Evolutionary conservation across 441 rosid genomes (phyloP), one percentile per base, ranked within the genome.

Genomic region (Bruguiera hainesii): DNA sequence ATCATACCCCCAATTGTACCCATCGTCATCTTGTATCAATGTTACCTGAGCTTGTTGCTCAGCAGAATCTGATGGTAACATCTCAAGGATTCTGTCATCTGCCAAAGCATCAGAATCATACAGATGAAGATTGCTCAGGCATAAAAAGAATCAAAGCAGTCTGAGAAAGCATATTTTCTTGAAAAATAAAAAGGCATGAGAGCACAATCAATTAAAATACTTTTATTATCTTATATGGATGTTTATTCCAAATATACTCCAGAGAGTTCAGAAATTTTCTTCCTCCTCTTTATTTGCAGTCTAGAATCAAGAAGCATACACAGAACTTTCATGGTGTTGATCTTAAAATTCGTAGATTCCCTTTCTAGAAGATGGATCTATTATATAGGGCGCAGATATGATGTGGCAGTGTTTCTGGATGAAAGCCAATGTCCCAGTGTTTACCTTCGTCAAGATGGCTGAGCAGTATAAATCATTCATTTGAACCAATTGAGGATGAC

Each of bases 1-100:
- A 79, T 68, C 88, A 71, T 80, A 95, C 99, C 99, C 99, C 99
- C 98, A 95, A 71, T 95, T 95, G 72, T 87, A 95, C 48, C 90
- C 97, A 85, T 90, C 93, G 66, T 84, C 84, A 71, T 89, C 65
- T 80, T 92, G 95, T 72, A 89, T 78, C 31, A 79, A 85, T 31
- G 89, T 80, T 68, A 92, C 76, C 61, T 81, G 90, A 81, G 83
- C 84, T 84, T 92, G 98, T 72, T 90, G 97, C 79, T 89, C 96
- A 42, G 72, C 69, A 69, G 98, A 95, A 82, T 92, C 96, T 28
- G 98, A 84, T 33, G 90, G 90, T 62, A 89, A 78, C 53, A 72
- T 78, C 78, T 89, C 89, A 84, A 95, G 85, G 70, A 81, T 59
- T 64, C 65, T 69, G 69, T 76, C 65, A 85, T 95, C 99, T 95